Conservation (phyloP, 352 stramenopile genomes). For the Phytophthora hibernalis region DNA sequence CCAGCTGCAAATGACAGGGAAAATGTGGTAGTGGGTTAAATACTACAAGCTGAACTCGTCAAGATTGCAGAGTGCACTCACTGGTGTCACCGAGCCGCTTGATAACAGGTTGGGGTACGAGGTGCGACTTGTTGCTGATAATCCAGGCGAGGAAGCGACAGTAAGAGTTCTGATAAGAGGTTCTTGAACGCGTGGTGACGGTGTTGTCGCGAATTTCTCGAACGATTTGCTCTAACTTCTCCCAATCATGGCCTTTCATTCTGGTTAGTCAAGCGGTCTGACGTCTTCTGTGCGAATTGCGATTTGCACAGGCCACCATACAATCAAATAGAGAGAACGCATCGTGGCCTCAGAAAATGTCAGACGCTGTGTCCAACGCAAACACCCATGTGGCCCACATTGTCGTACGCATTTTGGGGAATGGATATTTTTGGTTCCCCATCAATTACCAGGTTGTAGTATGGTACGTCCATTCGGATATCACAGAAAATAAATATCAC, state of each 20-base stretch:
- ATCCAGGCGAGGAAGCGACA: constrained; percentile 10
- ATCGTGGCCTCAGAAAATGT: not conserved
- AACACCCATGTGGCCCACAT: not conserved
- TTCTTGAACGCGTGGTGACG: constrained; percentile 6
- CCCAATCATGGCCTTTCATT: constrained; percentile 11
- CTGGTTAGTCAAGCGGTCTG: not conserved
- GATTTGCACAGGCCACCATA: not conserved
- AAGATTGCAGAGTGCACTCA: not conserved
- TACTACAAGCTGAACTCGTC: too few relatives aligned
- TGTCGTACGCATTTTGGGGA: not conserved
- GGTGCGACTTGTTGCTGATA: not conserved
- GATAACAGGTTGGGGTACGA: not conserved
- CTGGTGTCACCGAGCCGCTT: not conserved
- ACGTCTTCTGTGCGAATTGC: constrained; percentile 7
- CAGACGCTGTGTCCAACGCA: constrained; percentile 1
- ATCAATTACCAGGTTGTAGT: too few relatives aligned
- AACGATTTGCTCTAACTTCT: constrained; percentile 3
- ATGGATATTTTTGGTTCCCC: too few relatives aligned
- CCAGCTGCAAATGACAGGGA: too few relatives aligned
- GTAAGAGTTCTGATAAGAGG: constrained; percentile 17
- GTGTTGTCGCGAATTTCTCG: constrained; percentile 12
- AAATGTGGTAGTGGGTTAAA: too few relatives aligned
- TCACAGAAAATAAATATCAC: too few relatives aligned
- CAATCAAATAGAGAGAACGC: not conserved
- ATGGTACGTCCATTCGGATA: too few relatives aligned